These are phyloP conservation scores for Aspergillus sojae DNA, from an alignment of 2,329 filamentous ascomycete genomes.

Conservation along the genomic window DNA sequence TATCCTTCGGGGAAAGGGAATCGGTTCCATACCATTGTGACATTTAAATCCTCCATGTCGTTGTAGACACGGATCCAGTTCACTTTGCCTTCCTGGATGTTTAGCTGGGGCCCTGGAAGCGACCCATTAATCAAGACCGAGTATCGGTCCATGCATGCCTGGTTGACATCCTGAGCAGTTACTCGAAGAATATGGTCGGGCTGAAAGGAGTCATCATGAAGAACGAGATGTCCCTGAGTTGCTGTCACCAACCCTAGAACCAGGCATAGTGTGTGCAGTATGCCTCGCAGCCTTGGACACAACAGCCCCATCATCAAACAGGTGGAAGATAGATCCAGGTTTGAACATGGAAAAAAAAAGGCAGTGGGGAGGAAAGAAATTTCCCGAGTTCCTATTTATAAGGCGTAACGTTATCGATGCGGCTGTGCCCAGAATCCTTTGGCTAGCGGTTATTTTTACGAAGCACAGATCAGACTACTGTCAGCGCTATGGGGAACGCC, in stretches of 20 bases:
- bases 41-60: background rate
- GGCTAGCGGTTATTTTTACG: background rate
- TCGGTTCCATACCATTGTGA: background rate
- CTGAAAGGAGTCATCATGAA: background rate
- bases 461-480: background rate
- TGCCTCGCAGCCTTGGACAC: background rate
- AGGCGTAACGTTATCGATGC: background rate
- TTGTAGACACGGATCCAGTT: background rate
- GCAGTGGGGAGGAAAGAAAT: background rate
- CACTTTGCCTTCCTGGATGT: background rate
- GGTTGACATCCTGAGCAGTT: background rate
- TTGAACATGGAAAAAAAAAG: background rate
- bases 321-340: background rate
- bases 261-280: background rate
- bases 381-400: background rate
- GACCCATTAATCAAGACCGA: background rate
- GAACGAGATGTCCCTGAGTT: background rate
- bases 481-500: background rate
- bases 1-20: too few species aligned
- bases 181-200: background rate
- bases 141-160: background rate
- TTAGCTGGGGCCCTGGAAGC: background rate
- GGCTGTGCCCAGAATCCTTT: background rate
- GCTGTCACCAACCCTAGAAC: background rate
- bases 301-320: background rate